phyloP scores from a whole-genome alignment of 2,329 filamentous ascomycete genomes.

The Mycocentrospora acerina region DNA sequence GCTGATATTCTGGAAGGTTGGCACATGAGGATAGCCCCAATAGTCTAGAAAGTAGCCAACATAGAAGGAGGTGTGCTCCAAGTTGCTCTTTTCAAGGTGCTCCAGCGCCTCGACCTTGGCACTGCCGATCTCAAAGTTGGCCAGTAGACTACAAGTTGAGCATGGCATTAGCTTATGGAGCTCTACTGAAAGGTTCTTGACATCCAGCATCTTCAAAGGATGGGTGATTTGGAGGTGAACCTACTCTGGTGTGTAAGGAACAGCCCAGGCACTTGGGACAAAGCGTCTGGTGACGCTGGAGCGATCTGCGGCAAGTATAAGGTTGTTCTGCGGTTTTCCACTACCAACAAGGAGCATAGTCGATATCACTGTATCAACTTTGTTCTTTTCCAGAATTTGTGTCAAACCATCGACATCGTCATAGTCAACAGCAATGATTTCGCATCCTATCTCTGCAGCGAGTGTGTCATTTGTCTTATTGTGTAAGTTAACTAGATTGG shows the following conservation, averaged over 20 bases:
- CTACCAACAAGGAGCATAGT: slow-evolving; percentile 32
- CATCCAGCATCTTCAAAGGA: slow-evolving; percentile 15
- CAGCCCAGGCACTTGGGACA: slow-evolving; percentile 17
- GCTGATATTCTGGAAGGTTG: slow-evolving; percentile 16
- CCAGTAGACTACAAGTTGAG: no score
- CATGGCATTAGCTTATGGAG: no score
- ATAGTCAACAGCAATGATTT: slow-evolving; percentile 42
- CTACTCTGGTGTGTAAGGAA: no score
- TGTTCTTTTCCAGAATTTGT: slow-evolving; percentile 38
- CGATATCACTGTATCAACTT: slow-evolving; percentile 50
- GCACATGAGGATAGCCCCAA: slow-evolving; percentile 27
- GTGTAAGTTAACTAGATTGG: no score
- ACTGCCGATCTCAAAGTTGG: no score
- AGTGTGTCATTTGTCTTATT: no score
- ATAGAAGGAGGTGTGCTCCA: slow-evolving; percentile 29
- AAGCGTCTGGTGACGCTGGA: slow-evolving; percentile 14
- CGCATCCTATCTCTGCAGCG: no score
- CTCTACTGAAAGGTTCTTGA: slow-evolving; percentile 10
- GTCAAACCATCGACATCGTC: slow-evolving; percentile 29
- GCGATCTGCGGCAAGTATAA: slow-evolving; percentile 13
- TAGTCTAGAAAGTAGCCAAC: slow-evolving; percentile 36
- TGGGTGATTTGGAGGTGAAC: no score
- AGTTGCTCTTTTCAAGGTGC: slow-evolving; percentile 17
- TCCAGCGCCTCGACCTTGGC: slow-evolving; percentile 10
- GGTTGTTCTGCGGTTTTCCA: slow-evolving; percentile 16